These are phyloP conservation scores for Ophiosphaerella herpotricha DNA, from an alignment of 2,329 filamentous ascomycete genomes.

Conservation along the genomic window DNA sequence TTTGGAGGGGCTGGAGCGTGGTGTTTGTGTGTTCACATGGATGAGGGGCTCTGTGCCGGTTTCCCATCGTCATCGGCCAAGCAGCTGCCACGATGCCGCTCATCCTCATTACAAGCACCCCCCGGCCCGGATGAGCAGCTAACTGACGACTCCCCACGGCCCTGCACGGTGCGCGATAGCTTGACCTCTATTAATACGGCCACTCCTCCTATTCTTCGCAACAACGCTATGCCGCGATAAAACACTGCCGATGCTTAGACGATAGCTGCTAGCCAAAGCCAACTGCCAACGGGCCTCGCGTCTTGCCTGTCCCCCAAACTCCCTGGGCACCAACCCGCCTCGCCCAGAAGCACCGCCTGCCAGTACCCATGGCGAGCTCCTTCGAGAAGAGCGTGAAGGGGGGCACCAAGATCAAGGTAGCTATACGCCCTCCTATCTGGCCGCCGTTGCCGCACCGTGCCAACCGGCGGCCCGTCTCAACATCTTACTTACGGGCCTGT, in stretches of 20 bases:
- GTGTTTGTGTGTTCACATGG: conserved; percentile 1
- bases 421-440: conserved; percentile 10
- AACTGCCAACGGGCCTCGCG: conserved; percentile 7
- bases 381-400: conserved; percentile 99
- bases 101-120: conserved; percentile 18
- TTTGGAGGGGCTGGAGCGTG: conserved; percentile 5
- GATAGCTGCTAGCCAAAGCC: conserved; percentile 15
- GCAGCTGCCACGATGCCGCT: conserved; percentile 20
- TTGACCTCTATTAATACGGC: conserved; percentile 19
- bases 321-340: conserved; percentile 16
- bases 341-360: background rate
- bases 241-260: conserved; percentile 17
- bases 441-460: background rate
- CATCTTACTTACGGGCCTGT: conserved; percentile 17
- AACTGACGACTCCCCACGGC: conserved; percentile 16
- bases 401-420: conserved; percentile 94
- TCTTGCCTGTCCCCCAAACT: conserved; percentile 17
- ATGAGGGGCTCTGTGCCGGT: background rate
- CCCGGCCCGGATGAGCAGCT: conserved; percentile 18
- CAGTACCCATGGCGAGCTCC: conserved; percentile 71
- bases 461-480: conserved; percentile 10
- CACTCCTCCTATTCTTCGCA: conserved; percentile 20
- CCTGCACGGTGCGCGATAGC: conserved; percentile 14
- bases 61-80: conserved; percentile 21
- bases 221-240: conserved; percentile 39